Conservation (phyloP, 139 green algal species). For the Klebsormidium nitens region DNA sequence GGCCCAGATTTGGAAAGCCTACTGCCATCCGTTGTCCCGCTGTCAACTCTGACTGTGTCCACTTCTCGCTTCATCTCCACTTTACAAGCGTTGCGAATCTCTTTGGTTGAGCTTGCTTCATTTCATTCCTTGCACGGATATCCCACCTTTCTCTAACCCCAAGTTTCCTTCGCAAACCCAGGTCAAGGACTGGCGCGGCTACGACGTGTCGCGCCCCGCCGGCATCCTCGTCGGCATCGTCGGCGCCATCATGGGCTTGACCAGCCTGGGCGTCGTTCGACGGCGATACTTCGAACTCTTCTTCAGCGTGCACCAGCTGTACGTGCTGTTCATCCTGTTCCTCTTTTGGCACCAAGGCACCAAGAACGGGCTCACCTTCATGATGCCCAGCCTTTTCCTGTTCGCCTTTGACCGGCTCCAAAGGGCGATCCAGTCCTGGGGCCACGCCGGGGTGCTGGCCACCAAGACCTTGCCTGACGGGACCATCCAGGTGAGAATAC, state of each 20-base stretch:
- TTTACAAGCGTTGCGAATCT: too few species aligned
- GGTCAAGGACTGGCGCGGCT: conserved; percentile 1
- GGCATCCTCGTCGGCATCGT: conserved; percentile 11
- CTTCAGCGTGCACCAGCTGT: conserved; percentile 8
- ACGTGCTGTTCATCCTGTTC: conserved; percentile 11
- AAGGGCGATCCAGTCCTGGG: neutral
- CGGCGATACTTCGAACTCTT: conserved; percentile 10
- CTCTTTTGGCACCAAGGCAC: neutral
- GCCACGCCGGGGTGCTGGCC: neutral
- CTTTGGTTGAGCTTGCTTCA: too few species aligned
- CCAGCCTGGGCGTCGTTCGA: neutral
- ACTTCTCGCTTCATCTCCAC: too few species aligned
- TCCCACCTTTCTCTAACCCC: too few species aligned
- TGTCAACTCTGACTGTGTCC: too few species aligned
- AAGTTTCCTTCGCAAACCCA: neutral
- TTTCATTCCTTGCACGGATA: too few species aligned
- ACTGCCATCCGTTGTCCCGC: too few species aligned
- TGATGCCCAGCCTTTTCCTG: neutral
- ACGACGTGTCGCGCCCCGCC: neutral
- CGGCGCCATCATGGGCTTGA: neutral
- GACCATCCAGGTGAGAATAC: neutral
- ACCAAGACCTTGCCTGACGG: neutral
- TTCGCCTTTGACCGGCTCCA: conserved; percentile 1
- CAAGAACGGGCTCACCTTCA: neutral
- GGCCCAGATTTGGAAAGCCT: too few species aligned